Evolutionary conservation across 2,329 filamentous ascomycete genomes (phyloP).

Genomic region (Monosporascus sp.): DNA sequence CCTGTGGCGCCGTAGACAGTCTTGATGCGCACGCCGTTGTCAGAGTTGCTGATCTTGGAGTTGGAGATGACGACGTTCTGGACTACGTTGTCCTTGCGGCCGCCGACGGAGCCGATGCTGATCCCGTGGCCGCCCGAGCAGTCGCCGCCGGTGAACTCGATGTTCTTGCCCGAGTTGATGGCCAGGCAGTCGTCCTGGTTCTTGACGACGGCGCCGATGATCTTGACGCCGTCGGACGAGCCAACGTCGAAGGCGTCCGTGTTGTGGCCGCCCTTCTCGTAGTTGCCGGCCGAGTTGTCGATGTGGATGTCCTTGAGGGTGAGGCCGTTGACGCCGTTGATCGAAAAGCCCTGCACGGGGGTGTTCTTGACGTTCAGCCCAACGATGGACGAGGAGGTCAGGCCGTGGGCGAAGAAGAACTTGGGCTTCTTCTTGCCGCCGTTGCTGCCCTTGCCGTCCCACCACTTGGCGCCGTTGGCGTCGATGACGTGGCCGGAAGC

Average conservation of each 20-base stretch:
- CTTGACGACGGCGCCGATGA: slow-evolving; percentile 44
- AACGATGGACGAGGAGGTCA: slow-evolving; percentile 44
- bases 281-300: slow-evolving; percentile 51
- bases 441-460: slow-evolving; percentile 56
- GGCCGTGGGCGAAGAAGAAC: slow-evolving; percentile 51
- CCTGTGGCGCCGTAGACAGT: slow-evolving; percentile 47
- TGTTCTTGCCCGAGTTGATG: slow-evolving; percentile 47
- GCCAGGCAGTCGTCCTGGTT: slow-evolving; percentile 58
- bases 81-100: slow-evolving; percentile 49
- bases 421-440: slow-evolving; percentile 59
- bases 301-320: slow-evolving; percentile 46
- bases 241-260: slow-evolving; percentile 51
- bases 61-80: slow-evolving; percentile 44
- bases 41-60: slow-evolving; percentile 42
- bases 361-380: slow-evolving; percentile 48
- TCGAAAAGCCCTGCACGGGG: slow-evolving; percentile 47
- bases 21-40: slow-evolving; percentile 56
- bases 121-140: slow-evolving; percentile 52
- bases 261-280: slow-evolving; percentile 38
- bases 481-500: slow-evolving; percentile 41
- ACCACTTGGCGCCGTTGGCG: slow-evolving; percentile 51
- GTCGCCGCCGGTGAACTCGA: slow-evolving; percentile 34
- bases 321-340: slow-evolving; percentile 37
- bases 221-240: slow-evolving; percentile 39
- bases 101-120: slow-evolving; percentile 54